phyloP scores from a whole-genome alignment of 2,329 filamentous ascomycete species.

The Aureobasidium musti region DNA sequence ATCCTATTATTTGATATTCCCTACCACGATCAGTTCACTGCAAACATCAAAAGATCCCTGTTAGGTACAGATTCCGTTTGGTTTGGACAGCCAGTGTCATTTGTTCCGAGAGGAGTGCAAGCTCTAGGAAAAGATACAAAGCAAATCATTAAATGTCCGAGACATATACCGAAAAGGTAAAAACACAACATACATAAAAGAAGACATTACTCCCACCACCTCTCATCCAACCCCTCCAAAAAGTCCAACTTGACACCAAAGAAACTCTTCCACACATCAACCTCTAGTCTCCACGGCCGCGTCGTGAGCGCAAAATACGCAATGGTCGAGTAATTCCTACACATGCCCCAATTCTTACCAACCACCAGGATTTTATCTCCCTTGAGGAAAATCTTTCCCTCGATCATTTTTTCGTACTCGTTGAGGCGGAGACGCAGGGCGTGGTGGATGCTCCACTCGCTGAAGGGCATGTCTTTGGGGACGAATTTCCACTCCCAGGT shows the following conservation, averaged over 20 bases:
- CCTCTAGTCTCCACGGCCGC: conserved; percentile 53
- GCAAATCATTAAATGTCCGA: neutral
- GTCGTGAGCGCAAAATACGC: conserved; percentile 53
- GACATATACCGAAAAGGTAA: neutral
- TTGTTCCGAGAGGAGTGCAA: too few relatives aligned
- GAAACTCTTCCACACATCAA: conserved; percentile 57
- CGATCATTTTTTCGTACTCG: conserved; percentile 40
- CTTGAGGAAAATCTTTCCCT: conserved; percentile 45
- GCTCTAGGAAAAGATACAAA: too few relatives aligned
- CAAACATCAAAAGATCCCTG: neutral
- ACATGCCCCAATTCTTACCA: conserved; percentile 47
- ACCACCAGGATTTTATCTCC: conserved; percentile 53
- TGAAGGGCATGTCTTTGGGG: conserved; percentile 51
- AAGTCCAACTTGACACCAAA: conserved; percentile 52
- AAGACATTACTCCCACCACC: conserved; percentile 43
- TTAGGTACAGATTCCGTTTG: too few relatives aligned
- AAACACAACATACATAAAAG: neutral
- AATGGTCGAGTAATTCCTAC: conserved; percentile 45
- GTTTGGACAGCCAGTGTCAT: too few relatives aligned
- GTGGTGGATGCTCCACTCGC: conserved; percentile 51
- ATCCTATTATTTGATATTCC: neutral
- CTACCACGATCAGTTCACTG: neutral
- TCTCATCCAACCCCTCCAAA: conserved; percentile 47
- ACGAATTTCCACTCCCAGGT: conserved; percentile 54
- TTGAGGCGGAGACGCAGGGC: conserved; percentile 41